phyloP scores from a whole-genome alignment of 306 rosid species.

The Acacia confusa region DNA sequence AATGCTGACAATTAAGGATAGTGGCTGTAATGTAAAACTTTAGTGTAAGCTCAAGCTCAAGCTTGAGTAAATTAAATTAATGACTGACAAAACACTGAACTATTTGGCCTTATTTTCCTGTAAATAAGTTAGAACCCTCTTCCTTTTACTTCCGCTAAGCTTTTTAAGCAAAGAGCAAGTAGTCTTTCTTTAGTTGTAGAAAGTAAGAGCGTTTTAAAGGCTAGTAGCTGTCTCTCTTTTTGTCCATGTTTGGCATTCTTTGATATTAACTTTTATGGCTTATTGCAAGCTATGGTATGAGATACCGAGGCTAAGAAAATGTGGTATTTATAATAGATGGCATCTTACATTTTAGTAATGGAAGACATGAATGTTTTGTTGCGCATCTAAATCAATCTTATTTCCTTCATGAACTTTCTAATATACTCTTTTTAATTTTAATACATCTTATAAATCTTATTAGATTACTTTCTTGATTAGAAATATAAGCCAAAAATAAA shows the following conservation, averaged over 20 bases:
- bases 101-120: constrained; percentile 16
- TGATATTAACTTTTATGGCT: background rate
- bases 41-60: background rate
- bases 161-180: constrained; percentile 20
- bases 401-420: background rate
- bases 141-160: constrained; percentile 10
- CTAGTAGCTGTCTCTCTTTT: background rate
- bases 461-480: background rate
- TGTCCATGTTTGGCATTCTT: background rate
- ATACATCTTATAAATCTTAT: background rate
- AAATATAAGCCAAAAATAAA: background rate
- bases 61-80: constrained; percentile 8
- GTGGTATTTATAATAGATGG: background rate
- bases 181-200: constrained; percentile 8
- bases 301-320: background rate
- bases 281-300: background rate
- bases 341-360: background rate
- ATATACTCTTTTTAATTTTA: background rate
- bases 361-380: background rate
- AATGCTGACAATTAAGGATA: constrained; percentile 8
- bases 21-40: constrained; percentile 9
- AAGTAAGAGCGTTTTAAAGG: background rate
- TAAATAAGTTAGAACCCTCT: background rate
- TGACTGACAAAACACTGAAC: constrained; percentile 20
- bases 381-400: background rate